Evolutionary conservation across 1,139 yeast genomes (phyloP), one percentile per base, ranked within the genome.

Genomic region (Pichia sp.): DNA sequence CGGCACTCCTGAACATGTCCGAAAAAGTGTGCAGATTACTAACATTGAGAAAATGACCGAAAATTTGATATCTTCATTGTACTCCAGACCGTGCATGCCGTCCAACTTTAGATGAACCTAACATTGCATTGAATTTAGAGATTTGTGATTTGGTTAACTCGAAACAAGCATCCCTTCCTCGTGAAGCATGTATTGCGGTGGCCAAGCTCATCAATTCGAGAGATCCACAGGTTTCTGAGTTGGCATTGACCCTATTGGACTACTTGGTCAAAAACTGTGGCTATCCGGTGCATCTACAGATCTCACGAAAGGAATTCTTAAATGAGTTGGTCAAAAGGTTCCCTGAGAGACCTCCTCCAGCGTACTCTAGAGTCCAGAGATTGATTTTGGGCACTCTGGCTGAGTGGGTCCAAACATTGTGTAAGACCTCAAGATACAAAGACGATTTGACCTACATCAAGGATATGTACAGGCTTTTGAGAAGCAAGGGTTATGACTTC

Each of bases 261-360:
- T 91, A 90, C 58, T 77, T 95, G 64, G 99, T 93, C 54, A 93
- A 93, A 73, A 93, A 93, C 72, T 93, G 99, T 75, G 99, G 99
- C 2, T 95, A 92, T 70, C 97, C 99, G 4, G 84, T 93, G 74
- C 99, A 93, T 62, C 77, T 93, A 54, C 99, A 95, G 73, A 89
- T 93, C 54, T 88, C 97, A 8, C 81, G 98, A 60, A 93, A 93
- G 72, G 99, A 93, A 68, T 93, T 93, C 64, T 77, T 93, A 67
- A 93, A 93, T 70, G 97, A 91, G 66, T 79, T 93, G 67, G 99
- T 93, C 38, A 87, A 89, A 64, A 74, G 92, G 68, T 95, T 93
- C 73, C 98, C 99, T 1, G 98, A 92, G 68, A 82, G 91, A 67
- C 99, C 99, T 3, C 97, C 98, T 1, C 73, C 85, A 61, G 80